phyloP scores from a whole-genome alignment of 257 asterid species.

The Pogostemon cablin region DNA sequence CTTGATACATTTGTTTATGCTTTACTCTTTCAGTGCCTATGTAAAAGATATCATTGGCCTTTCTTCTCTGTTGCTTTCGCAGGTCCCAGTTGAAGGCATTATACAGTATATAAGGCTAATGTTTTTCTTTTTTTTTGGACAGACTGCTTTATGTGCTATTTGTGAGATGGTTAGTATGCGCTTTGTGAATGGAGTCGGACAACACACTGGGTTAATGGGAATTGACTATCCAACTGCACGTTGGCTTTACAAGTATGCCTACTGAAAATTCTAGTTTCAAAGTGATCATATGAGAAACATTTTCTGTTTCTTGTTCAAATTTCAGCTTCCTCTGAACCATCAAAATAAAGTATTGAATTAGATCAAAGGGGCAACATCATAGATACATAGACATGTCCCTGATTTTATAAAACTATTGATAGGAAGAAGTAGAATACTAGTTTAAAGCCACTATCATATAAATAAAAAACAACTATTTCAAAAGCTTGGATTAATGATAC shows the following conservation, averaged over 20 bases:
- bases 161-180: conserved; percentile 91
- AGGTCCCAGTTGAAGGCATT: not conserved
- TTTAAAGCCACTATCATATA: not conserved
- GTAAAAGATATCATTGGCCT: not conserved
- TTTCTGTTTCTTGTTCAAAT: conserved; percentile 23
- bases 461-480: not conserved
- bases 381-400: not conserved
- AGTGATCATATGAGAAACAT: not conserved
- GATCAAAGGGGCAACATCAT: not conserved
- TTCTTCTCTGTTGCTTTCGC: not conserved
- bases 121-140: conserved; percentile 33
- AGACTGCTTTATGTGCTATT: conserved; percentile 79
- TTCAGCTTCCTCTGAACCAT: conserved; percentile 8
- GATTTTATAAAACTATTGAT: not conserved
- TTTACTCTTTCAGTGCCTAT: not conserved
- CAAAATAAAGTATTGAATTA: conserved; percentile 10
- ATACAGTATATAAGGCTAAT: conserved; percentile 14
- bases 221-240: conserved; percentile 91
- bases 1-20: not conserved
- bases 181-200: conserved; percentile 78
- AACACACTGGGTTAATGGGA: conserved; percentile 90
- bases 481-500: conserved; percentile 1
- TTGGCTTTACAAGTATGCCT: conserved; percentile 89
- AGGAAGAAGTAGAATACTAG: not conserved
- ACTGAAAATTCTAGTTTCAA: conserved; percentile 2